Percentiles rank a stretch among this genome's conserved stretches.
These are phyloP conservation scores for Dactylellina leptospora DNA, from an alignment of 2,329 filamentous ascomycete species.

Conservation along the genomic window DNA sequence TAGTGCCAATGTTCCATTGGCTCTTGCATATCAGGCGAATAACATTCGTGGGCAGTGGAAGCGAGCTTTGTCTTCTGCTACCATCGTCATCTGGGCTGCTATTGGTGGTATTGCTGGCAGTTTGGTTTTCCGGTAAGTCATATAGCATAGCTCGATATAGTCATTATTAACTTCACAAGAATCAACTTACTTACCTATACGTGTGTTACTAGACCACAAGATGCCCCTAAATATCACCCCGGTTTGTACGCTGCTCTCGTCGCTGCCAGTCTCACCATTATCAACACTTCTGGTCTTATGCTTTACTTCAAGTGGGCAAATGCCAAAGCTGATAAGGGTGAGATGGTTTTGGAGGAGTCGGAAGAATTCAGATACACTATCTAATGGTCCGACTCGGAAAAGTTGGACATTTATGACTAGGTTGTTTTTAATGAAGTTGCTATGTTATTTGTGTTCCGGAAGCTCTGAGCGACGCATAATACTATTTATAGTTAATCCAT, in stretches of 20 bases:
- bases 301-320: constrained; percentile 38
- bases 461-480: too few relatives aligned
- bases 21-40: constrained; percentile 83
- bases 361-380: constrained; percentile 42
- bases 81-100: constrained; percentile 77
- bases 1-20: constrained; percentile 78
- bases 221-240: constrained; percentile 34
- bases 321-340: constrained; percentile 23
- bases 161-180: too few relatives aligned
- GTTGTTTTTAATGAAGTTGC: too few relatives aligned
- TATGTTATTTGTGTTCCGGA: too few relatives aligned
- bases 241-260: constrained; percentile 37
- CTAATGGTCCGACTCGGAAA: too few relatives aligned
- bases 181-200: neutral
- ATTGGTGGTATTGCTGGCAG: constrained; percentile 80
- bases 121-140: constrained; percentile 71
- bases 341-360: constrained; percentile 36
- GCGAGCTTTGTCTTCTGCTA: constrained; percentile 78
- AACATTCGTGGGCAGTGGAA: constrained; percentile 91
- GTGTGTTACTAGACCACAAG: constrained; percentile 20
- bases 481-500: too few relatives aligned
- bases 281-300: constrained; percentile 27
- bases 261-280: constrained; percentile 25
- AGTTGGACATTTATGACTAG: too few relatives aligned
- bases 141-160: neutral